A percentile compares a stretch with the other conserved stretches of the same genome.
Conservation (phyloP, 148 eudicot genomes). For the Hydrangea macrophylla region DNA sequence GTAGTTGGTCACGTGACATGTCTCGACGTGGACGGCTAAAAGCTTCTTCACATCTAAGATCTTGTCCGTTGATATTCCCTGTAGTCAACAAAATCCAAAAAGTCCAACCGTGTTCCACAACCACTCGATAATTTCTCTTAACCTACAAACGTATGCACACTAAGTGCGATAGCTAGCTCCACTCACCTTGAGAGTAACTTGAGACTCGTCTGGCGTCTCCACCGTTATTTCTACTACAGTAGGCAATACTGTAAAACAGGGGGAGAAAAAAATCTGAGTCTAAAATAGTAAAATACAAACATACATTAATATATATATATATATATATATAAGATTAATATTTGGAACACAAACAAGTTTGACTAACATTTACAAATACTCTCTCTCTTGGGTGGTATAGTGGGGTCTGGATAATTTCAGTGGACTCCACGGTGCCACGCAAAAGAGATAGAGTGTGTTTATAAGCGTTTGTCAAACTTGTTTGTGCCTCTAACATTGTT, state of each 20-base stretch:
- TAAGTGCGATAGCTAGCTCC: no score
- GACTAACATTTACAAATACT: no score
- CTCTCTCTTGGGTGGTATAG: no score
- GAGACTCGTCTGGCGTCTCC: conserved; percentile 54
- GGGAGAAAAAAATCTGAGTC: not conserved
- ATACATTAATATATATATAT: not conserved
- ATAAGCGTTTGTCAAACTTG: no score
- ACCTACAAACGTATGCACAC: not conserved
- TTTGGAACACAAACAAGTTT: no score
- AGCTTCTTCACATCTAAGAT: conserved; percentile 82
- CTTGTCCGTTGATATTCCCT: conserved; percentile 97
- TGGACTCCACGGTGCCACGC: no score
- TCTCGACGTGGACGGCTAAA: conserved; percentile 72
- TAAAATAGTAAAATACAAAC: not conserved
- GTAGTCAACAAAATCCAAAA: conserved; percentile 12
- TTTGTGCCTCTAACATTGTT: no score
- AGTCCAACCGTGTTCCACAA: not conserved
- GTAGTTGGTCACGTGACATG: conserved; percentile 86
- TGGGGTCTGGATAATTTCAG: no score
- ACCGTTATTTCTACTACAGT: conserved; percentile 63
- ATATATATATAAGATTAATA: not conserved
- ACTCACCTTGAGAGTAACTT: conserved; percentile 72
- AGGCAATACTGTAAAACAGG: conserved; percentile 58
- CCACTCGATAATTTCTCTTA: not conserved
- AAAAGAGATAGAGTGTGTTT: no score